phyloP scores from a whole-genome alignment of 1,139 yeast genomes.

The Kurtzmaniella quercitrusa region DNA sequence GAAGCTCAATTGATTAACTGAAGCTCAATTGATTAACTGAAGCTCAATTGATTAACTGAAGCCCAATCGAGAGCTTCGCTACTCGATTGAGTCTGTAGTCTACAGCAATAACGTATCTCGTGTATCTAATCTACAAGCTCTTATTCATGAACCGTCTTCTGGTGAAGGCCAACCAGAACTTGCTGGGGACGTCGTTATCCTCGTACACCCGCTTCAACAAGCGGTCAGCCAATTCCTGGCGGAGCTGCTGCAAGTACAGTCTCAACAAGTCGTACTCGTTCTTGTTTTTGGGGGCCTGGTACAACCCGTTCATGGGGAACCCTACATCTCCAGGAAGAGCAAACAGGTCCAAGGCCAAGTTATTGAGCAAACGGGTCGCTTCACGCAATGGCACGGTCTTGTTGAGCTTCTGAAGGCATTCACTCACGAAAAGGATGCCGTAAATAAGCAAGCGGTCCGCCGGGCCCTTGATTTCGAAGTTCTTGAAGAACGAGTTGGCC shows the following conservation, averaged over 20 bases:
- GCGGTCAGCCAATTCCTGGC: slow-evolving; percentile 88
- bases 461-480: slow-evolving; percentile 94
- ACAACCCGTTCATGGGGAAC: slow-evolving; percentile 84
- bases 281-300: slow-evolving; percentile 70
- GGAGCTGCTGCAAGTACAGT: slow-evolving; percentile 80
- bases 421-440: slow-evolving; percentile 88
- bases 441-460: slow-evolving; percentile 93
- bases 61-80: too few relatives aligned
- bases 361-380: slow-evolving; percentile 71
- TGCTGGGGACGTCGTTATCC: slow-evolving; percentile 57
- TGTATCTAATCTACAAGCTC: slow-evolving; percentile 31
- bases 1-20: too few relatives aligned
- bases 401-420: slow-evolving; percentile 66
- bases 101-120: not conserved
- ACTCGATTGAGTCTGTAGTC: too few relatives aligned
- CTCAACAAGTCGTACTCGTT: slow-evolving; percentile 76
- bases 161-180: slow-evolving; percentile 94
- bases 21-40: too few relatives aligned
- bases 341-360: slow-evolving; percentile 82
- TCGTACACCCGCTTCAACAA: slow-evolving; percentile 69
- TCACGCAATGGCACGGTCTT: slow-evolving; percentile 48
- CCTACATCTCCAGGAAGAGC: slow-evolving; percentile 94
- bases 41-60: too few relatives aligned
- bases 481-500: slow-evolving; percentile 93
- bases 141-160: slow-evolving; percentile 95